Percentiles rank a stretch among this genome's conserved stretches.
Evolutionary conservation across 1,284 basidiomycete genomes (phyloP).

Genomic region (Sporisorium graminicola): DNA sequence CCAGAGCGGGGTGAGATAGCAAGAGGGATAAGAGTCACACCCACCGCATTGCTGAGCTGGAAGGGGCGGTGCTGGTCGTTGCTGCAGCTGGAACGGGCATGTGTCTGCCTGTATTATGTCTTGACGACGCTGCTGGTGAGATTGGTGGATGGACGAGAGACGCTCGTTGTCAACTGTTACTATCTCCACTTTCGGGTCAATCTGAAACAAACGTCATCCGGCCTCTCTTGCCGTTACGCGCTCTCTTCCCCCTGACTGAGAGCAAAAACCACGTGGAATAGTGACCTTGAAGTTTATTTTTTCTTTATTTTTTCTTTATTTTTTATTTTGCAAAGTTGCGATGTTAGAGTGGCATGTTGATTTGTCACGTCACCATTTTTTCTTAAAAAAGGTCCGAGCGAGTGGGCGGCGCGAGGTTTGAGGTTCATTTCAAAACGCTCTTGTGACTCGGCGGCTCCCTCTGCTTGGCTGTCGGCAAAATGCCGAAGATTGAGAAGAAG

Average conservation of each 20-base stretch:
- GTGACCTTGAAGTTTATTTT: neutral
- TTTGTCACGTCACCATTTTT: slow-evolving; percentile 5
- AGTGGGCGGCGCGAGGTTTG: neutral
- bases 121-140: neutral
- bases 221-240: neutral
- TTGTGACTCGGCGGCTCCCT: neutral
- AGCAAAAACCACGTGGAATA: neutral
- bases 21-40: neutral
- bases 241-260: neutral
- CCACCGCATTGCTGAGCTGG: neutral
- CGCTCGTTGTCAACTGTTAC: no score
- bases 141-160: neutral
- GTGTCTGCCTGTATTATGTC: no score
- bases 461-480: slow-evolving; percentile 13
- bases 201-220: slow-evolving; percentile 2
- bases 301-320: no score
- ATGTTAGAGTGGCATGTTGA: neutral
- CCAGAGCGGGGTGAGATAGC: neutral
- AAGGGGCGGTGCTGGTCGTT: neutral
- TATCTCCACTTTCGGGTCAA: neutral
- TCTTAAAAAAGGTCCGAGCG: slow-evolving; percentile 6
- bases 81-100: neutral
- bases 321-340: no score
- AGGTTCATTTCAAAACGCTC: neutral
- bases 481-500: slow-evolving; percentile 10